These are phyloP conservation scores for Populus hybrid DNA, from an alignment of 441 rosid genomes.

Conservation along the genomic window DNA sequence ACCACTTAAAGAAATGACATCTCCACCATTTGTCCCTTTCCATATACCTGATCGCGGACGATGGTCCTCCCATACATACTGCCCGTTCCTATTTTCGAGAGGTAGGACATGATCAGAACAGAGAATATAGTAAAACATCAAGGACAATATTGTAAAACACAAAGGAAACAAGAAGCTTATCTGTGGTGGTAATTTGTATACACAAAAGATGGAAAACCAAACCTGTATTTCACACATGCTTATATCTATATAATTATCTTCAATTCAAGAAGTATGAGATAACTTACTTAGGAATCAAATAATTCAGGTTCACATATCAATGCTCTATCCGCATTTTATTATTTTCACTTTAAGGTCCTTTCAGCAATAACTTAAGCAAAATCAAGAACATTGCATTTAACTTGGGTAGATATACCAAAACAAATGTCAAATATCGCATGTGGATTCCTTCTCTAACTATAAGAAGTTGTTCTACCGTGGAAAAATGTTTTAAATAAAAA, in stretches of 20 bases:
- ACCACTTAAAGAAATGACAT: slow-evolving; percentile 79
- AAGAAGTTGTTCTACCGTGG: background rate
- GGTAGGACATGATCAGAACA: background rate
- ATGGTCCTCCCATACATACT: slow-evolving; percentile 88
- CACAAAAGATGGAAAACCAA: background rate
- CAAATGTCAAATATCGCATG: background rate
- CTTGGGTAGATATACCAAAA: background rate
- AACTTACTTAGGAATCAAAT: background rate
- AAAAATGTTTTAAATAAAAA: background rate
- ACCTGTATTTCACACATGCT: background rate
- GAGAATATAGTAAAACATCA: background rate
- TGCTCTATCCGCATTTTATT: background rate
- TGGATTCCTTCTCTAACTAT: background rate
- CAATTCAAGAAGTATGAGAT: background rate
- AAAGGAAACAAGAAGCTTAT: background rate
- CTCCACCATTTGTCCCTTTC: slow-evolving; percentile 94
- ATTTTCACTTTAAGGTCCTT: background rate
- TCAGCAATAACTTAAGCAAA: background rate
- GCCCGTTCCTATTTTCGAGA: slow-evolving; percentile 52
- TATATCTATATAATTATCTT: too few species aligned
- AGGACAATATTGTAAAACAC: background rate
- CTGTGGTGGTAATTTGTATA: background rate
- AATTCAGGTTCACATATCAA: background rate
- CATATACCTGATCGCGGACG: slow-evolving; percentile 79
- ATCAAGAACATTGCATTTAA: background rate